phyloP scores from a whole-genome alignment of 176 grass and related monocot genomes.

The Oryza glaberrima region DNA sequence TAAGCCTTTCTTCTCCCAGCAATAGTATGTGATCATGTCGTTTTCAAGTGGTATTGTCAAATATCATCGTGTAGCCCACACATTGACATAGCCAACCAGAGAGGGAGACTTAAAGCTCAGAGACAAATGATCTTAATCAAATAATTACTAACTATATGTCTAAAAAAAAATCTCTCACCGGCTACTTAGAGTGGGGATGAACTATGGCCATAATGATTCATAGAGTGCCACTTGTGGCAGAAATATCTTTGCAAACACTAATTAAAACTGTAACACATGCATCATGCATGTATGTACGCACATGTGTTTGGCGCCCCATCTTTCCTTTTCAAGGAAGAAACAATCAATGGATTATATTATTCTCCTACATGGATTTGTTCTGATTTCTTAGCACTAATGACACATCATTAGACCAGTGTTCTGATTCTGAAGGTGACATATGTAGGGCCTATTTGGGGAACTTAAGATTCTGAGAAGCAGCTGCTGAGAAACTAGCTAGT shows the following conservation, averaged over 20 bases:
- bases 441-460: too few relatives aligned
- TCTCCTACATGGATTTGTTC: background rate
- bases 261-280: background rate
- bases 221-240: background rate
- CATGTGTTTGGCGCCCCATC: background rate
- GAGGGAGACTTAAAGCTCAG: background rate
- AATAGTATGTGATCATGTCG: background rate
- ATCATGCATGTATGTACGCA: background rate
- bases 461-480: too few relatives aligned
- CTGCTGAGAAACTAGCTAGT: too few relatives aligned
- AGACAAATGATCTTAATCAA: conserved; percentile 11
- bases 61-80: background rate
- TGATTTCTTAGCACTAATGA: background rate
- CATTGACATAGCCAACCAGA: background rate
- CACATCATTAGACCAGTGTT: background rate
- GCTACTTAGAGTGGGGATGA: background rate
- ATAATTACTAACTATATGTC: background rate
- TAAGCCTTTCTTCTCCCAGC: too few relatives aligned
- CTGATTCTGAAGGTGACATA: background rate
- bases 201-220: conserved; percentile 7
- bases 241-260: background rate
- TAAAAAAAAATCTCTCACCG: background rate
- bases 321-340: conserved; percentile 9
- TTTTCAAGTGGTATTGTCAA: background rate
- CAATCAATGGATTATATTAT: background rate